Percentiles rank a stretch among this genome's conserved stretches.
Conservation (phyloP, 225 moss, liverwort and hornwort species). For the Antitrichia curtipendula region DNA sequence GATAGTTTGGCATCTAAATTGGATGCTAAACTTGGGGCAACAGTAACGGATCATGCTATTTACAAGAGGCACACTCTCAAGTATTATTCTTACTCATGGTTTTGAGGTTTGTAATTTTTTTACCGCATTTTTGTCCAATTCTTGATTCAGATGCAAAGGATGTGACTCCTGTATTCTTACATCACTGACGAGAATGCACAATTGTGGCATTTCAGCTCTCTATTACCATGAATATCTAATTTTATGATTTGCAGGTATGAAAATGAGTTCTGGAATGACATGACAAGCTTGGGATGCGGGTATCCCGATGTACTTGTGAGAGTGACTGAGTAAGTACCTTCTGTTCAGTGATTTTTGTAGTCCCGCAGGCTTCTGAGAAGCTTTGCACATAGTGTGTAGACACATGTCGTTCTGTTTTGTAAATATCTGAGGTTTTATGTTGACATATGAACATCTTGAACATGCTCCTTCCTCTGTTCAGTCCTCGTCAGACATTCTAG, state of each 20-base stretch:
- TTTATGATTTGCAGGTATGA: conserved; percentile 51
- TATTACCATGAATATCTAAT: background rate
- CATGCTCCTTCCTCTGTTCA: background rate
- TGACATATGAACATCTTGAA: background rate
- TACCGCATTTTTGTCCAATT: background rate
- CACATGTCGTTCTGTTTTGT: background rate
- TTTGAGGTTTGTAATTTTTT: background rate
- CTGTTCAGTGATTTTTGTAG: background rate
- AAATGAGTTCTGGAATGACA: conserved; percentile 82
- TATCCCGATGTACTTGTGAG: conserved; percentile 61
- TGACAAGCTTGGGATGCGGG: conserved; percentile 62
- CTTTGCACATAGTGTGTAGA: background rate
- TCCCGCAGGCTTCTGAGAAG: background rate
- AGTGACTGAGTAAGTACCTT: conserved; percentile 73
- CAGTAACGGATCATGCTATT: conserved; percentile 73
- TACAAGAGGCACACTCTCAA: conserved; percentile 70
- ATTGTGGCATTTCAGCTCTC: background rate
- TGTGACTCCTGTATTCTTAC: background rate
- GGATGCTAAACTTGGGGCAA: conserved; percentile 46
- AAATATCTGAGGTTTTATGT: background rate
- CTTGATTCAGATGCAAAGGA: background rate
- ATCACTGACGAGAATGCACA: background rate
- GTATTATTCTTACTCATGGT: conserved; percentile 15
- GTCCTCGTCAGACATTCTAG: background rate
- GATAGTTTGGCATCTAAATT: conserved; percentile 76